Conservation (phyloP, 495 filamentous ascomycete genomes). For the Trichoderma gamsii region DNA sequence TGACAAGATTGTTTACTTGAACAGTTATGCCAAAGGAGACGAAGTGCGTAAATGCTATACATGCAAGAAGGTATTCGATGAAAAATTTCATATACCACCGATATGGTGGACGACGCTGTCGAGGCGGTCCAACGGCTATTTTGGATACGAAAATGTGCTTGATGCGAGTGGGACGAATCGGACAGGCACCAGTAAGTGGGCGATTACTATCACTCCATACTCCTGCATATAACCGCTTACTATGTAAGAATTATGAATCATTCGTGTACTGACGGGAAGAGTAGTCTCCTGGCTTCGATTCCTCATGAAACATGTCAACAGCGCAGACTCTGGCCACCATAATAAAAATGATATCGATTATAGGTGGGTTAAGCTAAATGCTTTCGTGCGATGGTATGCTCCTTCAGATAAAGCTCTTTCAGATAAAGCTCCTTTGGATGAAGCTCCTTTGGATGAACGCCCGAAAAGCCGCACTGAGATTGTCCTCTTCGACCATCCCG, state of each 20-base stretch:
- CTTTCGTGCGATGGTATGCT: slow-evolving; percentile 29
- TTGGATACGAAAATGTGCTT: slow-evolving; percentile 16
- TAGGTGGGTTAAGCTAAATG: slow-evolving; percentile 31
- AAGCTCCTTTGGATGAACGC: not conserved
- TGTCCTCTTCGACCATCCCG: slow-evolving; percentile 31
- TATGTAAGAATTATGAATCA: not conserved
- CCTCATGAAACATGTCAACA: not conserved
- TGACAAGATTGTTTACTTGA: not conserved
- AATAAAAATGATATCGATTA: slow-evolving; percentile 18
- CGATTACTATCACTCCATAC: not conserved
- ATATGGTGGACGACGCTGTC: not conserved
- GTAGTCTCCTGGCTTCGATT: slow-evolving; percentile 1
- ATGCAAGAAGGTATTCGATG: not conserved
- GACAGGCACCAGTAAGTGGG: slow-evolving; percentile 10
- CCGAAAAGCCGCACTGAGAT: slow-evolving; percentile 26
- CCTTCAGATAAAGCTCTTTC: too few species aligned
- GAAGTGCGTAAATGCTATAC: not conserved
- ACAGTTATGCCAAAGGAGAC: not conserved
- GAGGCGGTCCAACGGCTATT: slow-evolving; percentile 9
- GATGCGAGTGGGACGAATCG: not conserved
- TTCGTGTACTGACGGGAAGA: not conserved
- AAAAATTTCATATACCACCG: not conserved
- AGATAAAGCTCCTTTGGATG: too few species aligned
- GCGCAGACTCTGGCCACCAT: not conserved
- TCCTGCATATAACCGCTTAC: not conserved